These are phyloP conservation scores for Tuber magnatum DNA, from an alignment of 495 filamentous ascomycete genomes.

Conservation along the genomic window DNA sequence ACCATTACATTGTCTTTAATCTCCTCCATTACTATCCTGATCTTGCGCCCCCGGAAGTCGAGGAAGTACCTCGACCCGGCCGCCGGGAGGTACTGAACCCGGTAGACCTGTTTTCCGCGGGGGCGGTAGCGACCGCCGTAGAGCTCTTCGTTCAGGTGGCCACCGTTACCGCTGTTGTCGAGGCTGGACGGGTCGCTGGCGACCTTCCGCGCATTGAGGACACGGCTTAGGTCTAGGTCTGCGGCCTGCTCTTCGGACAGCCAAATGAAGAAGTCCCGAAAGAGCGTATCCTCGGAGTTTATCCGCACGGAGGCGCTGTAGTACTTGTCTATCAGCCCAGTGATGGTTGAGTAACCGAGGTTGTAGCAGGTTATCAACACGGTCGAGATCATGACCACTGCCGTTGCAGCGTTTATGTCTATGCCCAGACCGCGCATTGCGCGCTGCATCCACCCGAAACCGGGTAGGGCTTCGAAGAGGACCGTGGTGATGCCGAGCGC, in stretches of 20 bases:
- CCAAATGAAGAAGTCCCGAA: constrained; percentile 24
- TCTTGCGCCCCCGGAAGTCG: constrained; percentile 19
- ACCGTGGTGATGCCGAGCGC: constrained; percentile 22
- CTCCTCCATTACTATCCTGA: constrained; percentile 20
- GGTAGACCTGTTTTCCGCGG: constrained; percentile 4
- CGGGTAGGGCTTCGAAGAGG: constrained; percentile 27
- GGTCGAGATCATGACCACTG: constrained; percentile 19
- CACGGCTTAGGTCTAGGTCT: constrained; percentile 15
- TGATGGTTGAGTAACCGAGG: constrained; percentile 11
- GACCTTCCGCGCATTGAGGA: constrained; percentile 18
- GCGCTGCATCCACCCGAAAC: constrained; percentile 14
- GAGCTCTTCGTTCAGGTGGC: background rate
- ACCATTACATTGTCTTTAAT: background rate
- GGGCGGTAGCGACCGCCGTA: background rate
- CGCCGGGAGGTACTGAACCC: constrained; percentile 27
- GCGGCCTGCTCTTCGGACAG: constrained; percentile 15
- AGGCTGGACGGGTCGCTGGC: background rate
- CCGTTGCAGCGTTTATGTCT: constrained; percentile 17
- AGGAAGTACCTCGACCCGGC: constrained; percentile 17
- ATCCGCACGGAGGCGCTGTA: constrained; percentile 29
- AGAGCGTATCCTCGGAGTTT: constrained; percentile 27
- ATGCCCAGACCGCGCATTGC: constrained; percentile 13
- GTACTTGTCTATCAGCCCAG: constrained; percentile 25
- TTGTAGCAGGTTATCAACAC: constrained; percentile 18
- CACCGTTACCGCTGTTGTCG: background rate